These are phyloP conservation scores for Stropharia rugosoannulata DNA, from an alignment of 768 basidiomycete species.

Conservation along the genomic window DNA sequence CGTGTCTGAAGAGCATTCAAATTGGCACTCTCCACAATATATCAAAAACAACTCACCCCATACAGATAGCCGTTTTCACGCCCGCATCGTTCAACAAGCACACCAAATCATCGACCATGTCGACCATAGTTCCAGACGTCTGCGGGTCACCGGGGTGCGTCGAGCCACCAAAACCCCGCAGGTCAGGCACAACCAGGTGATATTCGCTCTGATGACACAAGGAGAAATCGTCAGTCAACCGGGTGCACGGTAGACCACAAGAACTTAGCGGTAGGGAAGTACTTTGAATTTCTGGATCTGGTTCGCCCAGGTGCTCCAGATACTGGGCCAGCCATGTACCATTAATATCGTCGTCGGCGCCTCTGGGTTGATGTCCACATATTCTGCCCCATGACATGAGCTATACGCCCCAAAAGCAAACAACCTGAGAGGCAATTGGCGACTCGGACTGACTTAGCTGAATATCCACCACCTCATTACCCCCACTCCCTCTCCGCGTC, in stretches of 20 bases:
- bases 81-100: conserved; percentile 58
- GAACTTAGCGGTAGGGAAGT: background rate
- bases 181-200: conserved; percentile 57
- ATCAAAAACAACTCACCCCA: conserved; percentile 47
- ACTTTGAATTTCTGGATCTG: conserved; percentile 71
- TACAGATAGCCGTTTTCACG: conserved; percentile 49
- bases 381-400: conserved; percentile 31
- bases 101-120: conserved; percentile 60
- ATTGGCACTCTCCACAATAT: background rate
- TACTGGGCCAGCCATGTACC: conserved; percentile 79
- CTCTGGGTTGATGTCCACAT: conserved; percentile 59
- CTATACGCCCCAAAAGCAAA: background rate
- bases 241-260: background rate
- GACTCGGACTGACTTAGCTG: conserved; percentile 39
- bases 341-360: conserved; percentile 56
- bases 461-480: conserved; percentile 34
- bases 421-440: background rate
- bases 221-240: background rate
- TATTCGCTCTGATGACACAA: conserved; percentile 47
- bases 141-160: conserved; percentile 62
- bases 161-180: conserved; percentile 72
- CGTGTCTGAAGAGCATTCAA: conserved; percentile 46
- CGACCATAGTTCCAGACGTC: conserved; percentile 56
- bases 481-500: conserved; percentile 30
- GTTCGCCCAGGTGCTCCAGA: conserved; percentile 75